phyloP scores from a whole-genome alignment of 1,284 basidiomycete genomes.

The Pseudozyma hubeiensis region DNA sequence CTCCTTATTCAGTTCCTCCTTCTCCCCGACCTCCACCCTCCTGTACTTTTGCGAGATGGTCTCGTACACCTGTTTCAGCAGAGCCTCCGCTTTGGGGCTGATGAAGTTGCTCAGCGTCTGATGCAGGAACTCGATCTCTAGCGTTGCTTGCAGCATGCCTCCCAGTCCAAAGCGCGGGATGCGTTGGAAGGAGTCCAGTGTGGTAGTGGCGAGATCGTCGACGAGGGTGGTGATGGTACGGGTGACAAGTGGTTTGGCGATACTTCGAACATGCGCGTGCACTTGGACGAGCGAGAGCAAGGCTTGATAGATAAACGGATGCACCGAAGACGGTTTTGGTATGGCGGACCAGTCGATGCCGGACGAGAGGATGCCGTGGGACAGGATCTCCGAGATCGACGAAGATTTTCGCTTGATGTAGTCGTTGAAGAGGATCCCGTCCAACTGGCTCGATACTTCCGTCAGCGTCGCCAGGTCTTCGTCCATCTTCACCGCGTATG shows the following conservation, averaged over 20 bases:
- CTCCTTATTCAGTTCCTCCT: constrained; percentile 72
- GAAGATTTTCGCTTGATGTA: constrained; percentile 83
- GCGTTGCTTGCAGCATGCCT: constrained; percentile 96
- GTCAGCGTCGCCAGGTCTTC: constrained; percentile 83
- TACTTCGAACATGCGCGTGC: constrained; percentile 87
- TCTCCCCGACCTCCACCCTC: constrained; percentile 6
- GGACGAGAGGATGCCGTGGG: constrained; percentile 80
- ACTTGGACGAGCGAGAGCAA: constrained; percentile 89
- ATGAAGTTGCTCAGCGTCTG: constrained; percentile 92
- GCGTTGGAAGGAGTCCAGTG: constrained; percentile 84
- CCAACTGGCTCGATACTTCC: constrained; percentile 83
- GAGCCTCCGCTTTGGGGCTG: constrained; percentile 80
- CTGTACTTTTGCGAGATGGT: constrained; percentile 90
- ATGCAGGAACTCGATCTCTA: constrained; percentile 99
- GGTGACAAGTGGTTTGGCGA: constrained; percentile 80
- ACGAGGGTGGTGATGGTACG: constrained; percentile 85
- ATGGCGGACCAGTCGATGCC: constrained; percentile 92
- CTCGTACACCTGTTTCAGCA: constrained; percentile 89
- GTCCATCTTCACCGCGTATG: constrained; percentile 80
- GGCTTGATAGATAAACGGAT: constrained; percentile 91
- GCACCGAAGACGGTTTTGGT: constrained; percentile 84
- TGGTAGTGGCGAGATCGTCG: constrained; percentile 83
- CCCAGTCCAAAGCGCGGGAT: constrained; percentile 94
- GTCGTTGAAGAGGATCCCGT: constrained; percentile 86
- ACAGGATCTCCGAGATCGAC: constrained; percentile 77